A percentile compares a stretch with the other conserved stretches of the same genome.
phyloP scores from a whole-genome alignment of 2,329 filamentous ascomycete genomes.

The Neoarthrinium moseri region DNA sequence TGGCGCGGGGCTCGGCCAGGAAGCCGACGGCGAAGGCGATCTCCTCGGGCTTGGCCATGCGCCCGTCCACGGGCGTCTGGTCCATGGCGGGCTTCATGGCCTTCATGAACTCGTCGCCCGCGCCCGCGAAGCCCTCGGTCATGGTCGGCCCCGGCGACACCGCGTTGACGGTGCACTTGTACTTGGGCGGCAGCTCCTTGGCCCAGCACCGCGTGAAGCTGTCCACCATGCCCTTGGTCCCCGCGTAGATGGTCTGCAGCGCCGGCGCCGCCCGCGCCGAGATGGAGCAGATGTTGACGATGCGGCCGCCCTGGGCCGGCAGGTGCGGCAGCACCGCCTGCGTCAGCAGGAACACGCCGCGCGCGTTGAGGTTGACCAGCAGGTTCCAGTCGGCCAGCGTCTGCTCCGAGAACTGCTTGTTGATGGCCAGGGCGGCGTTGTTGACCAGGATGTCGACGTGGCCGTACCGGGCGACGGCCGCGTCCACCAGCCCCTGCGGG shows the following conservation, averaged over 20 bases:
- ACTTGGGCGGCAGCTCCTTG: constrained; percentile 42
- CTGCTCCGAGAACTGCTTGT: constrained; percentile 34
- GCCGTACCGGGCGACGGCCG: constrained; percentile 30
- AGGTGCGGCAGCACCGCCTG: constrained; percentile 37
- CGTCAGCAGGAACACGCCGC: constrained; percentile 40
- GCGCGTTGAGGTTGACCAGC: constrained; percentile 39
- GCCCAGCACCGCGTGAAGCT: constrained; percentile 42
- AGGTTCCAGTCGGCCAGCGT: constrained; percentile 36
- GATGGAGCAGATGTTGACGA: constrained; percentile 11
- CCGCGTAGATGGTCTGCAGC: constrained; percentile 45
- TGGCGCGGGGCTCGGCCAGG: constrained; percentile 40
- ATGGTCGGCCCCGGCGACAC: constrained; percentile 39
- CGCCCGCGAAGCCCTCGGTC: constrained; percentile 28
- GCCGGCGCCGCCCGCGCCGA: constrained; percentile 20
- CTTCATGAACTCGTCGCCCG: constrained; percentile 35
- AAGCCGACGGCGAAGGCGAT: constrained; percentile 46
- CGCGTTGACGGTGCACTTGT: constrained; percentile 44
- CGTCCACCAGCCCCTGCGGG: constrained; percentile 29
- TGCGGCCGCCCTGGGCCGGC: constrained; percentile 13
- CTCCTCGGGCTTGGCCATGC: constrained; percentile 43
- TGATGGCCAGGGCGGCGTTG: constrained; percentile 47
- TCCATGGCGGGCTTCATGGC: constrained; percentile 39
- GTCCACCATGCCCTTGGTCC: constrained; percentile 49
- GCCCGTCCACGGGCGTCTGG: constrained; percentile 37
- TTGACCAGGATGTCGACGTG: constrained; percentile 58